Conservation (phyloP, 2,329 filamentous ascomycete species). For the Penicillium brevicompactum region DNA sequence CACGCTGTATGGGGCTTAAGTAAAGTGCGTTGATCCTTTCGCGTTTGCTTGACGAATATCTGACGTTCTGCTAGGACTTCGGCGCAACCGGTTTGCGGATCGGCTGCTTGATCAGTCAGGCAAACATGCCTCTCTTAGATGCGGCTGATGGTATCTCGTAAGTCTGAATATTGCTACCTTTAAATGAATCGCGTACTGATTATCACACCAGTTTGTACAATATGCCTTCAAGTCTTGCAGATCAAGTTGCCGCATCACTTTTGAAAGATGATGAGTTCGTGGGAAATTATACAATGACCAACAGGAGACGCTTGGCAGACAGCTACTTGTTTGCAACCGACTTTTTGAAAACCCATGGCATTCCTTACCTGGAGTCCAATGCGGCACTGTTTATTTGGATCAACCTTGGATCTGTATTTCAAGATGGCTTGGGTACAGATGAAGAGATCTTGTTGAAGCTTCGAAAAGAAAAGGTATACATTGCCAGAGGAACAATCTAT, state of each 20-base stretch:
- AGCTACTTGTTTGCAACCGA: slow-evolving; percentile 6
- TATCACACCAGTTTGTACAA: neutral
- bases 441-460: slow-evolving; percentile 11
- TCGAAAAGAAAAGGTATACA: slow-evolving; percentile 8
- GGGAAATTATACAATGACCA: neutral
- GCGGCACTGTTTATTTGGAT: slow-evolving; percentile 18
- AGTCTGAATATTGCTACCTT: neutral
- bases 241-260: neutral
- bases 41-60: neutral
- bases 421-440: neutral
- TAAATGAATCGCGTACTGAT: neutral
- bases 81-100: slow-evolving; percentile 11
- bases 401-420: slow-evolving; percentile 2
- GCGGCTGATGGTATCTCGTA: slow-evolving; percentile 9
- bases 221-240: slow-evolving; percentile 12
- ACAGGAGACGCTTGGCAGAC: slow-evolving; percentile 5
- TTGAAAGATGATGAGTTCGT: slow-evolving; percentile 2
- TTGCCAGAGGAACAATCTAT: slow-evolving; percentile 10
- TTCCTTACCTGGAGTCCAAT: slow-evolving; percentile 13
- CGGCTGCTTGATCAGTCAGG: slow-evolving; percentile 12
- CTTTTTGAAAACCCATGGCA: slow-evolving; percentile 4
- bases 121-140: slow-evolving; percentile 3
- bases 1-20: slow-evolving; percentile 13
- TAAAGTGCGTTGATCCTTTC: neutral
- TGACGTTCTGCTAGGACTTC: slow-evolving; percentile 5